These are phyloP conservation scores for Zygoascus ofunaensis DNA, from an alignment of 805 yeast species.

Conservation along the genomic window DNA sequence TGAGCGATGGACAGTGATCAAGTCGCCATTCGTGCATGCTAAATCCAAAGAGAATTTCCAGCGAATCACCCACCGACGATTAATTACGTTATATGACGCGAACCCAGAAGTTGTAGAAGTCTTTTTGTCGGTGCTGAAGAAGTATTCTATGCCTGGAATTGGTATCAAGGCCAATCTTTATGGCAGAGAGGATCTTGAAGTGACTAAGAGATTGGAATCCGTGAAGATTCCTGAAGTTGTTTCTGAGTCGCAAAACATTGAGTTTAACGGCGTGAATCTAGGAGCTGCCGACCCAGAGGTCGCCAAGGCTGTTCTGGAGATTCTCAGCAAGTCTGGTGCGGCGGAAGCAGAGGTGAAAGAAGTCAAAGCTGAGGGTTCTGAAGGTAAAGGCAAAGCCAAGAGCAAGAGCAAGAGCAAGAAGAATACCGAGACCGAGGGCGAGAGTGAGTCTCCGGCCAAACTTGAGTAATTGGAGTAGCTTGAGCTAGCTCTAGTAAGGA, in stretches of 20 bases:
- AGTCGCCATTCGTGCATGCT: constrained; percentile 90
- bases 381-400: neutral
- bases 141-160: constrained; percentile 72
- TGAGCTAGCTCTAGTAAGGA: too few species aligned
- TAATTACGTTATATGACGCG: constrained; percentile 72
- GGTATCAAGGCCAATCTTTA: constrained; percentile 69
- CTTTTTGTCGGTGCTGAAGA: constrained; percentile 67
- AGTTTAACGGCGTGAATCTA: constrained; percentile 14
- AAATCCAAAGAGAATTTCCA: constrained; percentile 90
- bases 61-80: constrained; percentile 72
- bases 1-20: constrained; percentile 88
- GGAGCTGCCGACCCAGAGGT: constrained; percentile 38
- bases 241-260: constrained; percentile 1
- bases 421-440: constrained; percentile 4
- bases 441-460: too few species aligned
- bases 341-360: neutral
- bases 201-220: constrained; percentile 12
- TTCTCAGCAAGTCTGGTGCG: constrained; percentile 55
- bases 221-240: constrained; percentile 23
- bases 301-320: constrained; percentile 58
- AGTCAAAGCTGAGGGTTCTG: neutral
- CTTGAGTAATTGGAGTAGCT: neutral
- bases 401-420: neutral
- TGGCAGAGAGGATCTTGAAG: constrained; percentile 42
- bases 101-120: constrained; percentile 76